Evolutionary conservation across 768 basidiomycete genomes (phyloP).

Genomic region (Mrakia hoshinonis): DNA sequence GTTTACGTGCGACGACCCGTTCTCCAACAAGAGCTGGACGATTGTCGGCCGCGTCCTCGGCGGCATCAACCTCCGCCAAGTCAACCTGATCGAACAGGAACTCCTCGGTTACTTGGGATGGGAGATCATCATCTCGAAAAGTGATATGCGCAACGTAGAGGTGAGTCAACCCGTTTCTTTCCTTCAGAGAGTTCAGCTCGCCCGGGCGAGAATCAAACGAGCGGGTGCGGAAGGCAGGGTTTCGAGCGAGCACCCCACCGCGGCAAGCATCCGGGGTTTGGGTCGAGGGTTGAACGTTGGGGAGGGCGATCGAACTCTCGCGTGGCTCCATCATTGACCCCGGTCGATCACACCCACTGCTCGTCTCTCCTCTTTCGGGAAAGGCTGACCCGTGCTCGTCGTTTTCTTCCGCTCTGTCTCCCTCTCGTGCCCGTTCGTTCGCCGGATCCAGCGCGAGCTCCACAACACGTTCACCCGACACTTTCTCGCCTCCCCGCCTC

Average conservation of each 20-base stretch:
- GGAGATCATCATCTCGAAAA: not conserved
- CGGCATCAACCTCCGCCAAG: not conserved
- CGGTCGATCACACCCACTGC: no score
- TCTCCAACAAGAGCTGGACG: not conserved
- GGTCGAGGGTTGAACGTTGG: no score
- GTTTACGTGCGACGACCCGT: not conserved
- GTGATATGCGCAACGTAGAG: not conserved
- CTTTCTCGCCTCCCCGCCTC: not conserved
- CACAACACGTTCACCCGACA: not conserved
- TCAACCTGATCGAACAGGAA: slow-evolving; percentile 1
- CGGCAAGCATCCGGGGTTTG: no score
- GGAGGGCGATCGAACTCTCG: no score
- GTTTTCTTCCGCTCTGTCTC: not conserved
- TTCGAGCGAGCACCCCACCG: no score
- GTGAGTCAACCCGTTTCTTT: not conserved
- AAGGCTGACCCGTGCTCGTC: not conserved
- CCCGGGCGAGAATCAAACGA: not conserved
- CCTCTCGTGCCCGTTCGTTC: not conserved
- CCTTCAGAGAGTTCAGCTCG: not conserved
- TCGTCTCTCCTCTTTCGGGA: no score
- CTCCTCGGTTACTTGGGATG: not conserved
- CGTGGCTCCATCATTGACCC: no score
- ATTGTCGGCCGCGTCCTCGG: not conserved
- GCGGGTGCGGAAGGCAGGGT: not conserved
- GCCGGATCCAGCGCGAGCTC: not conserved